phyloP scores from a whole-genome alignment of 225 moss, liverwort and hornwort species.

The Antitrichia curtipendula region DNA sequence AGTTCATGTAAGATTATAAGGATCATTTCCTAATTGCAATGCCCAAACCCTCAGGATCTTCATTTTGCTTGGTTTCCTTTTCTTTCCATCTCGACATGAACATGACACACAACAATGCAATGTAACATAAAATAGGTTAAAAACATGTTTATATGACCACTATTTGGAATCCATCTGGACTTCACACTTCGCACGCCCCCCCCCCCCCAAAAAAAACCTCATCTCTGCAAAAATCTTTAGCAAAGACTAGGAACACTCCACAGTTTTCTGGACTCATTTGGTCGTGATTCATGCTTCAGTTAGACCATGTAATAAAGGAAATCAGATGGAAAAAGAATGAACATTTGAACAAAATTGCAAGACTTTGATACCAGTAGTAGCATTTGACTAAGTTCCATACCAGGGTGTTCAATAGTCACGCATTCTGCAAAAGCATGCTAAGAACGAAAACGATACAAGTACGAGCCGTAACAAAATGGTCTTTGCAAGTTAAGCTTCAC shows the following conservation, averaged over 20 bases:
- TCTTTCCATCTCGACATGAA: neutral
- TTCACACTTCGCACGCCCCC: neutral
- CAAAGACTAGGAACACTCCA: neutral
- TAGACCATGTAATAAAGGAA: neutral
- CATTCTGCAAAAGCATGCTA: neutral
- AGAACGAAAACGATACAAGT: neutral
- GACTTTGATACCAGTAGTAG: neutral
- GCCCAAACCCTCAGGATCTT: accelerated
- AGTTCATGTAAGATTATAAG: no score
- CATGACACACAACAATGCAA: neutral
- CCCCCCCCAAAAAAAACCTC: neutral
- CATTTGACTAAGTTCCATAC: neutral
- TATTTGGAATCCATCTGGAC: neutral
- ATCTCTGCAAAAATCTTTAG: neutral
- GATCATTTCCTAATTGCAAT: neutral
- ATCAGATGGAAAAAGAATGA: neutral
- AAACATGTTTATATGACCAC: neutral
- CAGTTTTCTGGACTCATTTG: neutral
- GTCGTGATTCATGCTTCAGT: neutral
- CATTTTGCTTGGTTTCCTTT: neutral
- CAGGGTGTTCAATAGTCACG: neutral
- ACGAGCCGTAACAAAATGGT: neutral
- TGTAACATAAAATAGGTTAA: no score
- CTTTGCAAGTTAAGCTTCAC: neutral
- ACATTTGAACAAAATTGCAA: neutral